Base-by-base conservation (phyloP, 441 rosid species). In the Syzygium syzygioides region DNA sequence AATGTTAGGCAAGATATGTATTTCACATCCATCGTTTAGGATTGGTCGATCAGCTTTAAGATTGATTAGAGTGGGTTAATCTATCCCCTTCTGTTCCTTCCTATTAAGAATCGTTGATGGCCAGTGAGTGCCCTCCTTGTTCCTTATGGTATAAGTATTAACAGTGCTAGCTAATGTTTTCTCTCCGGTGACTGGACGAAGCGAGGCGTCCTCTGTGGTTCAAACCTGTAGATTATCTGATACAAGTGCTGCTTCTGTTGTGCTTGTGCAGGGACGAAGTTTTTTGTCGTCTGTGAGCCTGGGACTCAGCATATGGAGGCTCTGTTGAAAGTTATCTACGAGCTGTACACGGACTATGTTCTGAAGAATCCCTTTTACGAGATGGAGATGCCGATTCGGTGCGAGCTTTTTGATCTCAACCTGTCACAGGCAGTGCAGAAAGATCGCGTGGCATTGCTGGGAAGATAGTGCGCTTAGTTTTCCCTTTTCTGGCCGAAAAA, bases 301-400 rank as follows among this genome's bases (percentile, higher is more conserved):
- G 98, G 99, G 66, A 92, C 97, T 34, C 98, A 89, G 79, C 92
- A 94, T 90, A 96, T 96, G 99, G 99, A 96, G 90, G 93, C 88
- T 85, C 95, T 97, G 71, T 91, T 97, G 91, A 95, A 95, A 92
- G 90, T 93, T 89, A 93, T 97, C 85, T 97, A 97, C 85, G 98
- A 96, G 88, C 91, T 96, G 89, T 97, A 96, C 94, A 96, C 99
- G 11, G 99, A 96, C 87, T 97, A 93, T 90, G 98, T 96, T 88
- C 89, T 97, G 92, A 97, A 96, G 96, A 97, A 97, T 83, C 99
- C 98, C 23, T 97, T 97, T 92, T 97, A 97, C 62, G 99, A 97
- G 94, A 96, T 96, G 96, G 99, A 97, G 94, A 96, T 96, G 99
- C 99, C 99, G 37, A 97, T 96, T 53, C 93, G 99, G 76, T 96